Percentiles rank a stretch among this genome's conserved stretches.
phyloP scores from a whole-genome alignment of 345 rosid species.

The Hibiscus syriacus region DNA sequence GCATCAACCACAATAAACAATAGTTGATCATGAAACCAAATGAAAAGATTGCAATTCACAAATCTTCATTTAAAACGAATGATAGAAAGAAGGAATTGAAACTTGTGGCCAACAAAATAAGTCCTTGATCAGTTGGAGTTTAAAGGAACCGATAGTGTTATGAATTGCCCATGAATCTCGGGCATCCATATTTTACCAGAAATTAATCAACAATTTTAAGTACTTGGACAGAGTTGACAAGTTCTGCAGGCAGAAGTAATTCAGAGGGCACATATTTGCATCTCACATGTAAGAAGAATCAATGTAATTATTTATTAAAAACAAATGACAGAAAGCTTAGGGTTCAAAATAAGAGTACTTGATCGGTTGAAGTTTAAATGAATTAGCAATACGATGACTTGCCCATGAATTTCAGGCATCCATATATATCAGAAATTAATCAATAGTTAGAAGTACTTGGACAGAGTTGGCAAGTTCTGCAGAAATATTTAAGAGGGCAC shows the following conservation, averaged over 20 bases:
- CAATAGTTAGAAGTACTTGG: background rate
- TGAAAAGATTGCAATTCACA: background rate
- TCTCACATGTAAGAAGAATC: too few relatives aligned
- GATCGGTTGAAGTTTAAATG: background rate
- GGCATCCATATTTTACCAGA: too few relatives aligned
- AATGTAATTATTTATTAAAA: constrained; percentile 16
- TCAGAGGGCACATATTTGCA: too few relatives aligned
- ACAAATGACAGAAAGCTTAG: background rate
- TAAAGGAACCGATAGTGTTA: background rate
- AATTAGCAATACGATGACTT: background rate
- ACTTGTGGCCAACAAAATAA: background rate
- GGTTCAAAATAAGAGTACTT: background rate
- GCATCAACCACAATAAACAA: constrained; percentile 11
- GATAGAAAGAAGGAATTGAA: background rate
- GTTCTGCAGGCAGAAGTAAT: background rate
- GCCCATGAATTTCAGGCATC: background rate
- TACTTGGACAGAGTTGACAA: background rate
- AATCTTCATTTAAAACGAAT: background rate
- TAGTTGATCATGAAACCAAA: background rate
- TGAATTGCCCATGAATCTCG: too few relatives aligned
- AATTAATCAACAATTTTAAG: background rate
- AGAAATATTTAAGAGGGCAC: constrained; percentile 4
- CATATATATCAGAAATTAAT: background rate
- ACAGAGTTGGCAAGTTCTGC: background rate
- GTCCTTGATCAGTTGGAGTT: background rate